These are phyloP conservation scores for Globisporangium camurandrum DNA, from an alignment of 352 stramenopile genomes.

Conservation along the genomic window DNA sequence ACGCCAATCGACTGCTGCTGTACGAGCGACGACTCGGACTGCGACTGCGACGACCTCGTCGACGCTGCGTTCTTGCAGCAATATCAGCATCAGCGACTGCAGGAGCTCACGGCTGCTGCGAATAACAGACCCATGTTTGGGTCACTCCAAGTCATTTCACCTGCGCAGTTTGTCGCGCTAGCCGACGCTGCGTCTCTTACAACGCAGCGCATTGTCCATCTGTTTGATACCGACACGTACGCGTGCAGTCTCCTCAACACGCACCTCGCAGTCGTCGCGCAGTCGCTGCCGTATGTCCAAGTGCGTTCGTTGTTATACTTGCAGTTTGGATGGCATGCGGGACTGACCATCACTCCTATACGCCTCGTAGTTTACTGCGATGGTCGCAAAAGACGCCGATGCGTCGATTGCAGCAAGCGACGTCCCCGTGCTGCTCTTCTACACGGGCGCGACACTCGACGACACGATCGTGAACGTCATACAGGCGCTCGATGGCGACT, in stretches of 20 bases:
- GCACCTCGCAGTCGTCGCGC: constrained; percentile 47
- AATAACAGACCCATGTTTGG: constrained; percentile 35
- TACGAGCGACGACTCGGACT: constrained; percentile 16
- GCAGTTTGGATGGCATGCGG: not conserved
- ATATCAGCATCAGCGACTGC: constrained; percentile 56
- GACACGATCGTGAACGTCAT: constrained; percentile 61
- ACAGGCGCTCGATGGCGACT: constrained; percentile 48
- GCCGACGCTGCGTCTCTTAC: constrained; percentile 16
- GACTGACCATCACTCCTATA: not conserved
- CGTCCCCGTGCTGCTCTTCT: constrained; percentile 62
- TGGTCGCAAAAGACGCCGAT: constrained; percentile 63
- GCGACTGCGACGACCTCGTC: constrained; percentile 35
- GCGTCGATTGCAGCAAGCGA: constrained; percentile 53
- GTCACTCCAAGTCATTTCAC: constrained; percentile 44
- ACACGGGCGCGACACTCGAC: constrained; percentile 35
- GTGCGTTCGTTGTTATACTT: constrained; percentile 11
- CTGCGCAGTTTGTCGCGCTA: constrained; percentile 49
- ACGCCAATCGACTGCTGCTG: constrained; percentile 5
- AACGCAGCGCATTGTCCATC: constrained; percentile 63
- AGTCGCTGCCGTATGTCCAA: constrained; percentile 52
- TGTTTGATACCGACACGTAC: constrained; percentile 69
- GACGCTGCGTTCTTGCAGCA: constrained; percentile 50
- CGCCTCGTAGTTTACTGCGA: constrained; percentile 36
- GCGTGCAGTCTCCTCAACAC: constrained; percentile 62
- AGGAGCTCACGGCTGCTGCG: constrained; percentile 45